Evolutionary conservation across 371 early-diverging fungal species (phyloP).

Genomic region (Apophysomyces sp.): DNA sequence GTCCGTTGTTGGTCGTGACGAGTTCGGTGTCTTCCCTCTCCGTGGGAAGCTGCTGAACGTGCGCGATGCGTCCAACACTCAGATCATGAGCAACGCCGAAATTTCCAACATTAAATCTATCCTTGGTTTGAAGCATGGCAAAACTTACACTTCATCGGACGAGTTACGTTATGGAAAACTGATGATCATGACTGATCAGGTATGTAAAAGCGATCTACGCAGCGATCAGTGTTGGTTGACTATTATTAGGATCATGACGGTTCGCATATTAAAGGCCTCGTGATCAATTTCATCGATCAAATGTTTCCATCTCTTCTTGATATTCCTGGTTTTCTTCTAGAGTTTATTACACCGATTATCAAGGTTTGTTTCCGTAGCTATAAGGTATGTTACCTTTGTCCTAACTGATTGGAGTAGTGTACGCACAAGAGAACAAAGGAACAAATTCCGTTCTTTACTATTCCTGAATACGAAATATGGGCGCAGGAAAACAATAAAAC

Average conservation of each 20-base stretch:
- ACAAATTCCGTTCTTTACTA: constrained; percentile 87
- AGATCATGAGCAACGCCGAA: constrained; percentile 91
- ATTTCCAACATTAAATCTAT: constrained; percentile 95
- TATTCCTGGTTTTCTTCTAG: constrained; percentile 94
- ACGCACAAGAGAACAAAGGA: constrained; percentile 63
- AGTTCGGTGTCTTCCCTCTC: constrained; percentile 98
- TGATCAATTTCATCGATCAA: constrained; percentile 98
- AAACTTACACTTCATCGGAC: constrained; percentile 73
- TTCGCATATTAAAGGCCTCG: constrained; percentile 98
- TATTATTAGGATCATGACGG: constrained; percentile 93
- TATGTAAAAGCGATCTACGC: constrained; percentile 10
- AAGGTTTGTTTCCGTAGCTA: constrained; percentile 50
- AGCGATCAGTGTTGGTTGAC: not conserved
- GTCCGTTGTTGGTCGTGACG: constrained; percentile 92
- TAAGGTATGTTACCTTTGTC: not conserved
- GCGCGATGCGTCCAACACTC: constrained; percentile 85
- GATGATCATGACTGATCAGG: constrained; percentile 99
- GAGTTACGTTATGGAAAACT: constrained; percentile 96
- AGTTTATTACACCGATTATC: constrained; percentile 99
- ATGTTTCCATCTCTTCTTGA: constrained; percentile 97
- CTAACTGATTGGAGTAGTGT: constrained; percentile 14
- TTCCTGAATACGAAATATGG: constrained; percentile 98
- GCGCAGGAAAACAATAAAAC: constrained; percentile 63
- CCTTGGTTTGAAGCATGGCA: constrained; percentile 94
- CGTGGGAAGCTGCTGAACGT: constrained; percentile 99